Evolutionary conservation across 2,329 filamentous ascomycete genomes (phyloP), one percentile per base, ranked within the genome.

Genomic region (Colletotrichum lupini): DNA sequence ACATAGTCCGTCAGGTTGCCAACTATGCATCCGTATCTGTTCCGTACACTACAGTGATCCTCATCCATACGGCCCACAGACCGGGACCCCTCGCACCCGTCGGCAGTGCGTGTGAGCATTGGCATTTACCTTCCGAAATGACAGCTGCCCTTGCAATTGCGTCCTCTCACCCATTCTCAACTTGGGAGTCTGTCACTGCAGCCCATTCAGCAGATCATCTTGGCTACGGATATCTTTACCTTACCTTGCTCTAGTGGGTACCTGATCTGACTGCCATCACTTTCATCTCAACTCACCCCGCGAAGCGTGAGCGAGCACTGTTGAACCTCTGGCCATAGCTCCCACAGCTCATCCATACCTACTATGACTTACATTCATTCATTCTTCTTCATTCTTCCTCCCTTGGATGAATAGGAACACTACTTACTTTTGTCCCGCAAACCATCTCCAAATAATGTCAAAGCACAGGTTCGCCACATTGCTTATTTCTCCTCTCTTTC

Each of bases 41-140:
- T 35, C 32, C 32, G 32, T 35, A 35, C 32, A 35, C 32, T 35
- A 49, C 16, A 49, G 16, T 49, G 42, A 49, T 49, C 19, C 16
- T 22, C 42, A n/a, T 22, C 42, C 19, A 49, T n/a, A 22, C 19
- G 16, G 42, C 42, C 19, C 37, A 42, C 37, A 9, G 16, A 9
- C 42, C n/a, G 42, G 42, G 42, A 19, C 19, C 42, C 42, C 42
- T 53, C 60, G 37, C 46, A 35, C 35, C 61, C 61, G 37, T 61
- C 64, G 59, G 59, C 42, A 49, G 37, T 49, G 42, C 37, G 12
- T 22, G 46, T 32, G 37, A 30, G 52, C 69, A 63, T 16, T 26
- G 37, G 28, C 69, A 53, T n/a, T 26, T 35, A 52, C 69, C 63
- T 49, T 49, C 46, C 57, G 49, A 58, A 58, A 19, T 57, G 63